Evolutionary conservation across 164 flowering plant species (phyloP), one percentile per base, ranked within the genome.

Genomic region (Euptelea pleiosperma): DNA sequence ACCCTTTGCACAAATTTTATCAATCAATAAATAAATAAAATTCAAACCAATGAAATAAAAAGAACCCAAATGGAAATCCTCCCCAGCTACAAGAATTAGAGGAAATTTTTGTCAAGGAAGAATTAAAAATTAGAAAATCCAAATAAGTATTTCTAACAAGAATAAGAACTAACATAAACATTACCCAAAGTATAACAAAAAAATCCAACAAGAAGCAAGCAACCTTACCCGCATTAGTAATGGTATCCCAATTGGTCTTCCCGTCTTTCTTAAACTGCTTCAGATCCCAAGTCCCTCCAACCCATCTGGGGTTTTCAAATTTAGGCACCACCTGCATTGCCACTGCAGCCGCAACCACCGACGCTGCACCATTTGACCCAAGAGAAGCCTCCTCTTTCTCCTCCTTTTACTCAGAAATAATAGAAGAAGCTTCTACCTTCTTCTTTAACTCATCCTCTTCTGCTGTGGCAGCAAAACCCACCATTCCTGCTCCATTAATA

Each of bases 211-310:
- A n/a, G n/a, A n/a, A n/a, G n/a, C n/a, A 4, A 31, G 60, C 21
- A 44, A 35, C 3, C 69, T 69, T 19, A 93, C 99, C 97, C 66
- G 97, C 95, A 74, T 88, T 95, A 79, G 86, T 88, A 40, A 88
- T 87, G 54, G 91, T 84, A 82, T 90, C 97, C 97, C 96, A 93
- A 70, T 90, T 70, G 31, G 95, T 80, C 15, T 64, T 68, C 14
- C 89, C 95, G 70, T 79, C 76, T 64, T 86, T 90, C 67, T 51
- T 57, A 68, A 93, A 88, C 84, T 80, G 92, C 57, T 71, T 82
- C 84, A 93, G 70, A 58, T 90, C 96, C 99, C 97, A 93, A 62
- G 96, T 90, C 61, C 96, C 96, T 34, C 60, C 73, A 36, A 85
- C 80, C 97, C 99, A 93, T 66, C 85, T 12, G n/a, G 82, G 77